Percentiles rank a stretch among this genome's conserved stretches.
Conservation (phyloP, 371 early-diverging fungal species). For the Mortierella sp. region DNA sequence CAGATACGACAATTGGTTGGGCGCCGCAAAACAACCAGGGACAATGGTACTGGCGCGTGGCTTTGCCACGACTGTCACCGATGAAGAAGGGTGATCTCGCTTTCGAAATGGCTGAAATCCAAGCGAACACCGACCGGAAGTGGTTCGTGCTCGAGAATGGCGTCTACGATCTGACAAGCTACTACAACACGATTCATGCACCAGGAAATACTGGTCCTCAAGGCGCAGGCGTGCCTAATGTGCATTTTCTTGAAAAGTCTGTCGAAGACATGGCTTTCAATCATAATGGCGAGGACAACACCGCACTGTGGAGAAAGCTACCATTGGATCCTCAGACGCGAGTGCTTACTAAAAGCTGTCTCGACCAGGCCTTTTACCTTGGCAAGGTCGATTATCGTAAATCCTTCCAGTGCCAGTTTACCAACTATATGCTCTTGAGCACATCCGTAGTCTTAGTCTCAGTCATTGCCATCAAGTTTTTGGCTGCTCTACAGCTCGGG, state of each 20-base stretch:
- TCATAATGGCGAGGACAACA: slow-evolving; percentile 67
- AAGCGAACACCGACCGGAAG: slow-evolving; percentile 58
- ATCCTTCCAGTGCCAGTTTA: slow-evolving; percentile 86
- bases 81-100: slow-evolving; percentile 66
- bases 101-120: slow-evolving; percentile 46
- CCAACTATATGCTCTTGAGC: slow-evolving; percentile 86
- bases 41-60: slow-evolving; percentile 50
- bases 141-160: slow-evolving; percentile 74
- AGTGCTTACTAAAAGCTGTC: slow-evolving; percentile 69
- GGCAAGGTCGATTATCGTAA: slow-evolving; percentile 91
- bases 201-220: slow-evolving; percentile 46
- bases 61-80: slow-evolving; percentile 28
- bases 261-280: slow-evolving; percentile 72
- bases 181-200: slow-evolving; percentile 55
- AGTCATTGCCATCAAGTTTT: slow-evolving; percentile 92
- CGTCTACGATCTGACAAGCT: slow-evolving; percentile 72
- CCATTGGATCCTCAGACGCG: slow-evolving; percentile 71
- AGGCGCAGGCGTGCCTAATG: slow-evolving; percentile 67
- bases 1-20: slow-evolving; percentile 50
- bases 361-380: slow-evolving; percentile 87
- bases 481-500: slow-evolving; percentile 93
- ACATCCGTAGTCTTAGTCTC: slow-evolving; percentile 84
- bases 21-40: slow-evolving; percentile 34
- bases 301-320: slow-evolving; percentile 61
- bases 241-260: slow-evolving; percentile 36